phyloP scores from a whole-genome alignment of 345 rosid genomes.

The Nasturtium officinale region DNA sequence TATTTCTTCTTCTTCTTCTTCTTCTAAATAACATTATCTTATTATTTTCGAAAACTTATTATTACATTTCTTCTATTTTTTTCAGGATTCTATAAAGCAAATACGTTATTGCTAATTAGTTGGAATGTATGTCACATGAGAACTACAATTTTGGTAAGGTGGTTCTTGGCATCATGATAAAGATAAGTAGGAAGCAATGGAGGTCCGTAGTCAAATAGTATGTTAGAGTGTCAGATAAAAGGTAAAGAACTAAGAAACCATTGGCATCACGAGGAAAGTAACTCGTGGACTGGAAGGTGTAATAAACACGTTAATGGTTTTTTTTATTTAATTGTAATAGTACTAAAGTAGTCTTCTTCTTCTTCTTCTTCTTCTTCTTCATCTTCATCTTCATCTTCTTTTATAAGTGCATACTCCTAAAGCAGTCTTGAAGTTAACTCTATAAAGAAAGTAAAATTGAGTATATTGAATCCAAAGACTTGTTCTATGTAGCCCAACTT shows the following conservation, averaged over 20 bases:
- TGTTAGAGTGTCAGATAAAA: slow-evolving; percentile 23
- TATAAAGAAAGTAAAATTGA: too few relatives aligned
- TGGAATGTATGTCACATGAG: background rate
- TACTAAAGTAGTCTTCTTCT: background rate
- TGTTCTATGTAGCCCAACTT: slow-evolving; percentile 49
- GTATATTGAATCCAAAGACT: slow-evolving; percentile 65
- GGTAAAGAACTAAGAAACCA: background rate
- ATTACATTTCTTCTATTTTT: background rate
- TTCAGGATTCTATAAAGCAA: background rate
- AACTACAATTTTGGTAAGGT: background rate
- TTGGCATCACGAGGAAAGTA: slow-evolving; percentile 37
- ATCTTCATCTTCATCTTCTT: background rate
- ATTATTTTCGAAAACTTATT: too few relatives aligned
- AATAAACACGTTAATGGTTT: slow-evolving; percentile 17
- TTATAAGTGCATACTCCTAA: background rate
- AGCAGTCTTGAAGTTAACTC: background rate
- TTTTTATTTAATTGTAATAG: background rate
- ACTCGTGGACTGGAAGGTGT: slow-evolving; percentile 14
- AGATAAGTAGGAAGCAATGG: slow-evolving; percentile 1
- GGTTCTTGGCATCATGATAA: background rate
- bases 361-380: too few relatives aligned
- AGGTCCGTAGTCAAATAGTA: slow-evolving; percentile 19
- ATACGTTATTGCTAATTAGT: background rate
- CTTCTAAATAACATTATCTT: too few relatives aligned
- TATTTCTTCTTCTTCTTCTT: too few relatives aligned